A percentile compares a stretch with the other conserved stretches of the same genome.
These are phyloP conservation scores for Lenwebbia sp. DNA, from an alignment of 345 rosid genomes.

Conservation along the genomic window DNA sequence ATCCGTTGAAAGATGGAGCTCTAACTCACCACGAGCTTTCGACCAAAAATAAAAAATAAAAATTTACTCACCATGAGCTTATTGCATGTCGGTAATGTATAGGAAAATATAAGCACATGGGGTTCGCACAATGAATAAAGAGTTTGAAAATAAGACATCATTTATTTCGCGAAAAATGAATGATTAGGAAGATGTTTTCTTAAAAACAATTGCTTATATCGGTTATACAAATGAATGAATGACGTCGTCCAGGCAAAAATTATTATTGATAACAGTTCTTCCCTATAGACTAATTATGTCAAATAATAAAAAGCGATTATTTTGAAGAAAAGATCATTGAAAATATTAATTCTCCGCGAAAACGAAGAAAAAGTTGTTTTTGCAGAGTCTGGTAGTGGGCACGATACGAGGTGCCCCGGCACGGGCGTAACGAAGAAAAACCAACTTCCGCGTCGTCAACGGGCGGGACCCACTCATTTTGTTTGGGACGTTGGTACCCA, in stretches of 20 bases:
- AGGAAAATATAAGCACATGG: background rate
- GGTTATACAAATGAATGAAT: too few species aligned
- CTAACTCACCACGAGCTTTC: too few species aligned
- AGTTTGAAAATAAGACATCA: background rate
- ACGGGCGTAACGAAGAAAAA: background rate
- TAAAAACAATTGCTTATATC: fast-evolving
- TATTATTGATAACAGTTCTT: too few species aligned
- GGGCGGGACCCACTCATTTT: background rate
- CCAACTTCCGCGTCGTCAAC: background rate
- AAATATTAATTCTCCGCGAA: too few species aligned
- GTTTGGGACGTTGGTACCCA: too few species aligned
- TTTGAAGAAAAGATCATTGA: too few species aligned
- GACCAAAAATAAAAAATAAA: too few species aligned
- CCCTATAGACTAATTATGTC: too few species aligned
- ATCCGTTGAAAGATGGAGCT: background rate
- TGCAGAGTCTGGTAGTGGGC: background rate
- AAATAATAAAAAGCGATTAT: too few species aligned
- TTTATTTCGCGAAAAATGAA: fast-evolving
- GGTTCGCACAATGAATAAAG: background rate
- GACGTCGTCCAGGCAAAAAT: too few species aligned
- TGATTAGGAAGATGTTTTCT: background rate
- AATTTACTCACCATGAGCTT: too few species aligned
- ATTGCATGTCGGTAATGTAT: background rate
- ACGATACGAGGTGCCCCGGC: background rate
- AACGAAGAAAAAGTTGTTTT: background rate